phyloP scores from a whole-genome alignment of 805 yeast species.

The Myxozyma geophila region DNA sequence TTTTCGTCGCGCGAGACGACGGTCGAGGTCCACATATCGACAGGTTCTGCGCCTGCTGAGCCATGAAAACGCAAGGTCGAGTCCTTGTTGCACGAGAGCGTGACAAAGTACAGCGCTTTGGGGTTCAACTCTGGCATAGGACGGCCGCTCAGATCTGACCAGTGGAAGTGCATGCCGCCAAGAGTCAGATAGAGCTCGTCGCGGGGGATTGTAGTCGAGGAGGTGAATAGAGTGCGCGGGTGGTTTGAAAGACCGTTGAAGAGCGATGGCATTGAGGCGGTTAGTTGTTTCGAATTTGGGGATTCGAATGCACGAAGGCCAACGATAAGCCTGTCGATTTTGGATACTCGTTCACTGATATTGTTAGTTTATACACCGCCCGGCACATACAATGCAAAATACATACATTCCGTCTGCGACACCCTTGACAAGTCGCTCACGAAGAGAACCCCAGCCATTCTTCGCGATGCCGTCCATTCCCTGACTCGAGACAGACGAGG shows the following conservation, averaged over 20 bases:
- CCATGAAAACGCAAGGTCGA: constrained; percentile 15
- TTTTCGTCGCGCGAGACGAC: constrained; percentile 73
- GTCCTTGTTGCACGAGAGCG: constrained; percentile 15
- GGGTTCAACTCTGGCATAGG: constrained; percentile 13
- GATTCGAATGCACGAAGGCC: constrained; percentile 74
- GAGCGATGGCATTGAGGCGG: constrained; percentile 20
- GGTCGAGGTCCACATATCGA: constrained; percentile 53
- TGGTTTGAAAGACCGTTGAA: constrained; percentile 14
- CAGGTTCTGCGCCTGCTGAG: constrained; percentile 13
- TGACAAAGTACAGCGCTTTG: constrained; percentile 21
- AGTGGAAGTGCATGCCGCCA: constrained; percentile 23
- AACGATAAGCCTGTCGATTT: constrained; percentile 72
- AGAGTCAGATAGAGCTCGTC: constrained; percentile 34
- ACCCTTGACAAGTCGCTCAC: constrained; percentile 77
- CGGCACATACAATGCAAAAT: background rate
- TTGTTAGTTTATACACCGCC: background rate
- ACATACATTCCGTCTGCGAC: constrained; percentile 60
- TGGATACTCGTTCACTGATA: constrained; percentile 70
- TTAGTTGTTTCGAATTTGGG: constrained; percentile 30
- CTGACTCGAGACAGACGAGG: constrained; percentile 49
- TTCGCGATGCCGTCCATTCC: constrained; percentile 38
- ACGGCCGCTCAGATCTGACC: constrained; percentile 1
- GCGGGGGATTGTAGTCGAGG: constrained; percentile 24
- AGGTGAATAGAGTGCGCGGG: constrained; percentile 29
- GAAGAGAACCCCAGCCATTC: constrained; percentile 86